phyloP scores from a whole-genome alignment of 176 grass and related monocot genomes.

The Elymus sibiricus region DNA sequence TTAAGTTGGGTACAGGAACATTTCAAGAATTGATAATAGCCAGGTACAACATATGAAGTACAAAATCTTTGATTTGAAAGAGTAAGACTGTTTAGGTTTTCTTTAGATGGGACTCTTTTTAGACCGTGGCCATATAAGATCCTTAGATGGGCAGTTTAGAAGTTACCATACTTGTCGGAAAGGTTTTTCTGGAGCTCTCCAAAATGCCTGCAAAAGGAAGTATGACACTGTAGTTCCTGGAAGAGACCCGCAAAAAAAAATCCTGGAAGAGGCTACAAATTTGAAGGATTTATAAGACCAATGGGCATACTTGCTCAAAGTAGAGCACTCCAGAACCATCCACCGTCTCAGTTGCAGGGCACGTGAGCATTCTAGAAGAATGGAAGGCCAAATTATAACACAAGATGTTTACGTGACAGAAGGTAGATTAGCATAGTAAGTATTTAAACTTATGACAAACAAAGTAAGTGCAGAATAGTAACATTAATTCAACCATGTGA shows the following conservation, averaged over 20 bases:
- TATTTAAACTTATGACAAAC: neutral
- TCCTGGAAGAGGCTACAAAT: neutral
- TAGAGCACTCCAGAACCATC: slow-evolving; percentile 96
- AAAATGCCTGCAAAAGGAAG: slow-evolving; percentile 79
- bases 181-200: slow-evolving; percentile 96
- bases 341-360: slow-evolving; percentile 95
- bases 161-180: slow-evolving; percentile 94
- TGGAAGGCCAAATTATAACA: slow-evolving; percentile 3
- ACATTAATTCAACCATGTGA: neutral
- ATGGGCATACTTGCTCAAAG: slow-evolving; percentile 70
- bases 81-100: slow-evolving; percentile 16
- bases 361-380: slow-evolving; percentile 69
- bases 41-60: slow-evolving; percentile 2
- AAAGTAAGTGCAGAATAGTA: neutral
- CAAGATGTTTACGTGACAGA: neutral
- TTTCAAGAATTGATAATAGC: neutral
- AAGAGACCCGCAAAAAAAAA: neutral
- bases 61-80: neutral
- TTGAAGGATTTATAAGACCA: slow-evolving; percentile 12
- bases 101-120: neutral
- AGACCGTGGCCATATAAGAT: neutral
- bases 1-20: slow-evolving; percentile 5
- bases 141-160: slow-evolving; percentile 14
- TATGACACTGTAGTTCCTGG: neutral
- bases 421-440: neutral